These are phyloP conservation scores for Glomus cerebriforme DNA, from an alignment of 192 early-diverging fungal species.

Conservation along the genomic window DNA sequence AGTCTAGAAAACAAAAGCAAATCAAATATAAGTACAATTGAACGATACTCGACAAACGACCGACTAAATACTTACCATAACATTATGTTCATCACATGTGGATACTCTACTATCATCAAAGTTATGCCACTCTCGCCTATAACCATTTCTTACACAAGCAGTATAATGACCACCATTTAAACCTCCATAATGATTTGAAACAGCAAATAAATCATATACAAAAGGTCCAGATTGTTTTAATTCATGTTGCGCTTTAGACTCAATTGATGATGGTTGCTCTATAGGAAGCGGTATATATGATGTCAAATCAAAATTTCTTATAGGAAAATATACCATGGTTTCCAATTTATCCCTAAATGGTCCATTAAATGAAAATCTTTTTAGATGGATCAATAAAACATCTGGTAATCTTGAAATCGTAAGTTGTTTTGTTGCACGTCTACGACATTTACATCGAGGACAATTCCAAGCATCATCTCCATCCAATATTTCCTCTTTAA, in stretches of 20 bases:
- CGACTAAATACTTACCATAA: slow-evolving; percentile 47
- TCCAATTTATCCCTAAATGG: slow-evolving; percentile 94
- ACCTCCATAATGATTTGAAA: slow-evolving; percentile 78
- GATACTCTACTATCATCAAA: slow-evolving; percentile 86
- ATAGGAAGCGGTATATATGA: slow-evolving; percentile 49
- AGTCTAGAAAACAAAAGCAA: neutral
- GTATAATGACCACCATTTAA: slow-evolving; percentile 80
- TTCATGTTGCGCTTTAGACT: neutral
- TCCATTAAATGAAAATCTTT: slow-evolving; percentile 90
- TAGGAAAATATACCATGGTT: slow-evolving; percentile 82
- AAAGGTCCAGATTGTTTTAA: slow-evolving; percentile 32
- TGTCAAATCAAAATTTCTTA: slow-evolving; percentile 62
- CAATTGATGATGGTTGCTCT: slow-evolving; percentile 4
- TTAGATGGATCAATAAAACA: slow-evolving; percentile 92
- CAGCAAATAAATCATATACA: slow-evolving; percentile 79
- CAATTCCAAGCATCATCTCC: slow-evolving; percentile 93
- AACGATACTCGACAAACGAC: neutral
- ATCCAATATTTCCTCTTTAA: slow-evolving; percentile 83
- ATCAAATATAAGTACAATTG: neutral
- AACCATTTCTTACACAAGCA: slow-evolving; percentile 65
- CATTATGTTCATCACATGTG: slow-evolving; percentile 53
- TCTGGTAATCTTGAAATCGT: slow-evolving; percentile 80
- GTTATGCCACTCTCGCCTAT: slow-evolving; percentile 72
- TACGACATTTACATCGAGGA: slow-evolving; percentile 73
- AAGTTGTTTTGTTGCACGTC: slow-evolving; percentile 76